A percentile compares a stretch with the other conserved stretches of the same genome.
Evolutionary conservation across 495 filamentous ascomycete genomes (phyloP).

Genomic region (Penicillium cataractarum): DNA sequence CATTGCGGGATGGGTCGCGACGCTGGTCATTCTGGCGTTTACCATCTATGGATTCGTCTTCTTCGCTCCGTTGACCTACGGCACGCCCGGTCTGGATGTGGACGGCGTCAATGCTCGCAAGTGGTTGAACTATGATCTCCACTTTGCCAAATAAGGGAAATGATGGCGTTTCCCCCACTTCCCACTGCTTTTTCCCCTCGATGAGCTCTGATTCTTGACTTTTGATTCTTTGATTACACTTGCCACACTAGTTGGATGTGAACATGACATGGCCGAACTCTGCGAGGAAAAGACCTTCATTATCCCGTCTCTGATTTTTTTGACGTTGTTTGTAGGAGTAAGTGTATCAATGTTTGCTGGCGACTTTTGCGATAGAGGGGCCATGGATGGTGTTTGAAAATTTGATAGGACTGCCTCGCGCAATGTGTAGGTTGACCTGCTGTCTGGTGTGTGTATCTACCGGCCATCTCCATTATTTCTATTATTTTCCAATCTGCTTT

Average conservation of each 20-base stretch:
- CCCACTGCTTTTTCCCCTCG: background rate
- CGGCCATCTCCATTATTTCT: background rate
- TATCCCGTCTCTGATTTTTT: background rate
- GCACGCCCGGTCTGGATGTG: slow-evolving; percentile 85
- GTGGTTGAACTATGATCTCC: slow-evolving; percentile 96
- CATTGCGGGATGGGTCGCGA: slow-evolving; percentile 76
- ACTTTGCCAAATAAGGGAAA: slow-evolving; percentile 91
- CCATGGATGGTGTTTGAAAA: slow-evolving; percentile 2
- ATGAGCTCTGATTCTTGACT: background rate
- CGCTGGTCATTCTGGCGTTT: slow-evolving; percentile 64
- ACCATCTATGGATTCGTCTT: slow-evolving; percentile 84
- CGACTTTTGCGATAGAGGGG: slow-evolving; percentile 9
- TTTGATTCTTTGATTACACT: background rate
- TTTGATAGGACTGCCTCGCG: background rate
- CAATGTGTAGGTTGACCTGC: background rate
- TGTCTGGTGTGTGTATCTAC: slow-evolving; percentile 5
- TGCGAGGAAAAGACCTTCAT: background rate
- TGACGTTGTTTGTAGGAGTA: slow-evolving; percentile 14
- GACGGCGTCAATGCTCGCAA: slow-evolving; percentile 82
- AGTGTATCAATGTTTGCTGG: slow-evolving; percentile 10
- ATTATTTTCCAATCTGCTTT: background rate
- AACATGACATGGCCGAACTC: background rate
- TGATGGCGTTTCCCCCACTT: background rate
- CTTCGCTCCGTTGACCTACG: slow-evolving; percentile 94
- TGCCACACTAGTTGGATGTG: background rate